Evolutionary conservation across 306 rosid species (phyloP), one percentile per base, ranked within the genome.

Genomic region (Argentina anserina): DNA sequence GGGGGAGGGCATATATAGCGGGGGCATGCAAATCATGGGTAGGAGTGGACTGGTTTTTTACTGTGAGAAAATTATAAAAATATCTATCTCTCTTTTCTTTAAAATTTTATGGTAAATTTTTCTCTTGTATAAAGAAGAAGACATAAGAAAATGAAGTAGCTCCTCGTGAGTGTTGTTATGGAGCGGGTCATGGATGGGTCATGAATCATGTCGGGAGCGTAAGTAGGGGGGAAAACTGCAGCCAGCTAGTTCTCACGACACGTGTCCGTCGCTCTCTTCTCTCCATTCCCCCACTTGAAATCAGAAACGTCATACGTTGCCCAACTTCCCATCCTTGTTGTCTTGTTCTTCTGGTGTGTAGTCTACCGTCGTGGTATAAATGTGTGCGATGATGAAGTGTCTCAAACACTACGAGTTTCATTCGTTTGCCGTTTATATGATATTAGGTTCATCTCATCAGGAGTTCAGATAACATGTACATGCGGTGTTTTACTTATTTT

Each of bases 1-100:
- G 49, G 79, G 65, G 34, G 37, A 43, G 72, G 67, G 6, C 65
- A 77, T 84, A 76, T 76, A 86, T 85, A 85, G 76, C 33, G 31
- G 49, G 31, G 17, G 42, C 13, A 29, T 77, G 74, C 76, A 86
- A 76, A 60, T 17, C 67, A 14, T 39, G 49, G 66, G 56, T 3
- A 74, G 15, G 25, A 45, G 41, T 31, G 31, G 28, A 28, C 50
- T 6, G 26, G 13, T 69, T 69, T 9, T 20, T 65, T 9, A 41
- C 21, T 42, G 11, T 66, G n/a, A 23, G 13, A 9, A 46, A 52
- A 52, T 21, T n/a, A n/a, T n/a, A 28, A 65, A 28, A 18, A 43
- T 18, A 69, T 63, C 25, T 63, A n/a, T n/a, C 45, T n/a, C 3
- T n/a, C 28, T n/a, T 1, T 25, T 28, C 12, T 59, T 12, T 40